phyloP scores from a whole-genome alignment of 2,329 filamentous ascomycete species.

The Scedosporium apiospermum region DNA sequence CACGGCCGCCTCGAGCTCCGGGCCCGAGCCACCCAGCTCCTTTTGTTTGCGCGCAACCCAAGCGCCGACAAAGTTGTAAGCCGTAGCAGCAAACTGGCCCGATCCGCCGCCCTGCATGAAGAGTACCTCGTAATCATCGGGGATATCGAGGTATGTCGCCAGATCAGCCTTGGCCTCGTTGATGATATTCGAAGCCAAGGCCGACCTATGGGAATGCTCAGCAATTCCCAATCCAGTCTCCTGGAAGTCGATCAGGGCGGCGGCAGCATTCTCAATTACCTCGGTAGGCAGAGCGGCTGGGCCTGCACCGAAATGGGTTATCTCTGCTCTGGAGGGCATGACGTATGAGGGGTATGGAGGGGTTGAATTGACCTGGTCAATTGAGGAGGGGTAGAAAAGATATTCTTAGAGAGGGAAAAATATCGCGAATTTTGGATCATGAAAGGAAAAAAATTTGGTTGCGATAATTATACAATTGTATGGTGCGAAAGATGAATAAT shows the following conservation, averaged over 20 bases:
- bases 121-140: constrained; percentile 76
- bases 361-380: not conserved
- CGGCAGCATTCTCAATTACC: constrained; percentile 67
- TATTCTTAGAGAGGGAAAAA: too few species aligned
- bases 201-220: constrained; percentile 83
- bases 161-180: constrained; percentile 69
- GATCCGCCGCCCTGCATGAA: constrained; percentile 84
- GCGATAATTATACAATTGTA: too few species aligned
- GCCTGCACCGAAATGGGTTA: constrained; percentile 63
- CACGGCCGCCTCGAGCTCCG: constrained; percentile 35
- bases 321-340: constrained; percentile 64
- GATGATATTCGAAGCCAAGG: constrained; percentile 68
- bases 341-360: not conserved
- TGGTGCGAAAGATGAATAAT: too few species aligned
- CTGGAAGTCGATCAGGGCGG: constrained; percentile 72
- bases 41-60: constrained; percentile 65
- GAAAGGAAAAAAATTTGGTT: too few species aligned
- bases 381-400: too few species aligned
- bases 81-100: constrained; percentile 73
- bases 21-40: constrained; percentile 42
- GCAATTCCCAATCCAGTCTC: constrained; percentile 66
- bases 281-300: constrained; percentile 74
- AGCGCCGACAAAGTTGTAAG: constrained; percentile 74
- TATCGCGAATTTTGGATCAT: too few species aligned
- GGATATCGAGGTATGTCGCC: constrained; percentile 66